Evolutionary conservation across 495 filamentous ascomycete species (phyloP).

Genomic region (Pyrenopolyporus hunteri): DNA sequence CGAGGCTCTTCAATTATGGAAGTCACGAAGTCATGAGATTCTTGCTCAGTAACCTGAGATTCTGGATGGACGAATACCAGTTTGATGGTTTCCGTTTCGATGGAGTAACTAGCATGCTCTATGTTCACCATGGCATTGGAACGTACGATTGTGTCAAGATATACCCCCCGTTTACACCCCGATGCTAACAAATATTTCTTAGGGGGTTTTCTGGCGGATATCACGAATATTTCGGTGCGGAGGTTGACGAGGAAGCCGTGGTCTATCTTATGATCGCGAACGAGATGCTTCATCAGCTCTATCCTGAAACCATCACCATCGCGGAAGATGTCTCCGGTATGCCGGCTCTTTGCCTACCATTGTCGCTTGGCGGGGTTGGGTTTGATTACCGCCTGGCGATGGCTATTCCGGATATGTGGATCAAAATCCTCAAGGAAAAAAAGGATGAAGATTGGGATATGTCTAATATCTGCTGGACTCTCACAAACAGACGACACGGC

Average conservation of each 20-base stretch:
- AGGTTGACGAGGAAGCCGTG: constrained; percentile 93
- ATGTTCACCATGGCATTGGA: constrained; percentile 94
- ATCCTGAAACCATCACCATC: constrained; percentile 85
- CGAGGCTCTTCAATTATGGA: constrained; percentile 95
- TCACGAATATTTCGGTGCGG: constrained; percentile 94
- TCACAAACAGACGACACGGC: constrained; percentile 91
- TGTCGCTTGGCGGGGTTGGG: constrained; percentile 86
- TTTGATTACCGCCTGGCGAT: constrained; percentile 98
- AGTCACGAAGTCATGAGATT: constrained; percentile 93
- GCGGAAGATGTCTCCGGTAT: constrained; percentile 98
- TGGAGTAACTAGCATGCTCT: constrained; percentile 98
- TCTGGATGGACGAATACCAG: constrained; percentile 98
- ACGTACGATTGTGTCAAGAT: constrained; percentile 85
- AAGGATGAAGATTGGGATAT: constrained; percentile 94
- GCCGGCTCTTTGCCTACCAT: constrained; percentile 87
- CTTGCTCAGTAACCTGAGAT: constrained; percentile 90
- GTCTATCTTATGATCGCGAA: constrained; percentile 97
- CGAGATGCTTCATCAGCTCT: constrained; percentile 89
- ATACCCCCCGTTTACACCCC: too few species aligned
- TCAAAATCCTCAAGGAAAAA: constrained; percentile 96
- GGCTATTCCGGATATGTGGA: constrained; percentile 98
- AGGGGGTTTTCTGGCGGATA: constrained; percentile 98
- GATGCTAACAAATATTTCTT: constrained; percentile 8
- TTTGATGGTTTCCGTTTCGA: constrained; percentile 99
- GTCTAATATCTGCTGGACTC: constrained; percentile 77